These are phyloP conservation scores for Aureoboletus auriporus DNA, from an alignment of 768 basidiomycete species.

Conservation along the genomic window DNA sequence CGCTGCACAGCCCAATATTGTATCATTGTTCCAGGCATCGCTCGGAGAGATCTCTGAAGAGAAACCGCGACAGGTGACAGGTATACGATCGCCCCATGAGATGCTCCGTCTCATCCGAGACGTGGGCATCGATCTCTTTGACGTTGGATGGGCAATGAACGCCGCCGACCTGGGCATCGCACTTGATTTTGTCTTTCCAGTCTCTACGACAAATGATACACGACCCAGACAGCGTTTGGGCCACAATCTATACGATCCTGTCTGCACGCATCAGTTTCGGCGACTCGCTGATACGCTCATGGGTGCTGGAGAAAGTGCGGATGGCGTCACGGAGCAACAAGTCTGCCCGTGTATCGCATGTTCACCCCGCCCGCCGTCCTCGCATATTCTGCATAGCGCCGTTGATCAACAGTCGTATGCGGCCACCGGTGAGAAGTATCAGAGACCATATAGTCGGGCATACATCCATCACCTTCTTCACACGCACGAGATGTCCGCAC, in stretches of 20 bases:
- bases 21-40: constrained; percentile 54
- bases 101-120: constrained; percentile 60
- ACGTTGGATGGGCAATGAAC: constrained; percentile 64
- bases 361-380: constrained; percentile 38
- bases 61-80: constrained; percentile 65
- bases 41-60: constrained; percentile 44
- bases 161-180: constrained; percentile 71
- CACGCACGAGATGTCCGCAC: constrained; percentile 89
- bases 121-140: constrained; percentile 74
- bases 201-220: constrained; percentile 6
- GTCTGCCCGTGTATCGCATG: constrained; percentile 57
- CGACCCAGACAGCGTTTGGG: constrained; percentile 42
- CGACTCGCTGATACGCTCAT: constrained; percentile 42
- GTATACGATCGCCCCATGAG: constrained; percentile 63
- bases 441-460: constrained; percentile 43
- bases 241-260: constrained; percentile 63
- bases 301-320: constrained; percentile 8
- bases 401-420: constrained; percentile 32
- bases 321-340: neutral
- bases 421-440: constrained; percentile 10
- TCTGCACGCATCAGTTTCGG: constrained; percentile 59
- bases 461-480: constrained; percentile 84
- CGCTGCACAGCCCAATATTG: constrained; percentile 13
- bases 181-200: constrained; percentile 76
- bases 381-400: constrained; percentile 42